Evolutionary conservation across 495 filamentous ascomycete genomes (phyloP).

Genomic region (Neurospora pannonica): DNA sequence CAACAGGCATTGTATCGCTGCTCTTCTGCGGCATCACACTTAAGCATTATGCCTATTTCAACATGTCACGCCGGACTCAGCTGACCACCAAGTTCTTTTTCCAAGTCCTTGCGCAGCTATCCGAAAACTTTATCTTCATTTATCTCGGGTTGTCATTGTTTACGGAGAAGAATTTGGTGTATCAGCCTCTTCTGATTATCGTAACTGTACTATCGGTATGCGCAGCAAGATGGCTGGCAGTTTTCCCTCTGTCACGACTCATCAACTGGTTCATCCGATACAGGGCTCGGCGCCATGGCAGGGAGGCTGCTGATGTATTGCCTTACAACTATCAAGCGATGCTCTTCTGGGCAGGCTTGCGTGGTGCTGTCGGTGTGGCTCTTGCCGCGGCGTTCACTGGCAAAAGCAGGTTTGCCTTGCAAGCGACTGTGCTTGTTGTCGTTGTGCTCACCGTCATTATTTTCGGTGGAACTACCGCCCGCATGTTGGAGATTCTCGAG

Average conservation of each 20-base stretch:
- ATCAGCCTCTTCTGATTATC: constrained; percentile 92
- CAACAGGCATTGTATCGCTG: constrained; percentile 86
- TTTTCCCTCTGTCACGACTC: constrained; percentile 80
- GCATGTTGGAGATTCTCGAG: constrained; percentile 92
- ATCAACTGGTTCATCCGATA: constrained; percentile 95
- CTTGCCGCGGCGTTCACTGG: constrained; percentile 83
- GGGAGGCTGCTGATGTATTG: constrained; percentile 75
- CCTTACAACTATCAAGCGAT: constrained; percentile 91
- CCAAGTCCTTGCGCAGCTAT: constrained; percentile 86
- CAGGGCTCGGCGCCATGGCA: constrained; percentile 66
- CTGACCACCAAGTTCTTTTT: constrained; percentile 98
- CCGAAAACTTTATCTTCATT: constrained; percentile 99
- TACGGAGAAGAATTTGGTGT: constrained; percentile 75
- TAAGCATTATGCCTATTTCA: constrained; percentile 99
- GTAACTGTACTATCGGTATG: constrained; percentile 88
- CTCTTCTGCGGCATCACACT: constrained; percentile 96
- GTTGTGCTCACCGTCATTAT: constrained; percentile 98
- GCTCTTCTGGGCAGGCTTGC: constrained; percentile 96
- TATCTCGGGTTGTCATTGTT: constrained; percentile 92
- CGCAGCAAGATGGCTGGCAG: constrained; percentile 79
- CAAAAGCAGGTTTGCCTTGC: constrained; percentile 64
- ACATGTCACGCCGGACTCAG: constrained; percentile 97
- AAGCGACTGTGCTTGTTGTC: constrained; percentile 90
- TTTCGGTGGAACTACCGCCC: constrained; percentile 95
- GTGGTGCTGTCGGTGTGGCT: constrained; percentile 92